A percentile compares a stretch with the other conserved stretches of the same genome.
phyloP scores from a whole-genome alignment of 2,329 filamentous ascomycete species.

The Dryadomyces quercus-mongolicae region DNA sequence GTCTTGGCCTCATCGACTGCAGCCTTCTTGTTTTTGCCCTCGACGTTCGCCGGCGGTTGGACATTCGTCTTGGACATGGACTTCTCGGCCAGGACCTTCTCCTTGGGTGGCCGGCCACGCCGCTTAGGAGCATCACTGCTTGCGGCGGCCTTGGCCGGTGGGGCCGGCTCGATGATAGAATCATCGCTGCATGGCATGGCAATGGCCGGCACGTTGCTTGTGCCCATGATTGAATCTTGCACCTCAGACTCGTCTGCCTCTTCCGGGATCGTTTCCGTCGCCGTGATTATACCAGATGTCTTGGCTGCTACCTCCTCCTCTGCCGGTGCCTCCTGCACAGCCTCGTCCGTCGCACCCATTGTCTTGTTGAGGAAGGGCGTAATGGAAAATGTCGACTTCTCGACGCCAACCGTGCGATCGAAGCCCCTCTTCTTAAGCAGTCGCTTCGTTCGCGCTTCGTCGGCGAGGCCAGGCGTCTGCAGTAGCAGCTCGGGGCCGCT shows the following conservation, averaged over 20 bases:
- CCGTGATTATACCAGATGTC: not conserved
- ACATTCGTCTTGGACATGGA: constrained; percentile 32
- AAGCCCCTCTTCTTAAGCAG: constrained; percentile 42
- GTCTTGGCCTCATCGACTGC: constrained; percentile 24
- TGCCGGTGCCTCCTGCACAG: not conserved
- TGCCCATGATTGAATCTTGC: constrained; percentile 10
- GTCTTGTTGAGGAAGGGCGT: constrained; percentile 78
- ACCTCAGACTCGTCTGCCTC: constrained; percentile 9
- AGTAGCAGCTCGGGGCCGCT: constrained; percentile 35
- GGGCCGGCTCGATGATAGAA: no score
- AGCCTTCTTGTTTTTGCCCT: constrained; percentile 12
- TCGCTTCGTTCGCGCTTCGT: constrained; percentile 21
- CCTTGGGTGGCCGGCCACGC: constrained; percentile 30
- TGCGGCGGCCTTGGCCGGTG: constrained; percentile 4
- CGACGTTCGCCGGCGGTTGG: constrained; percentile 12
- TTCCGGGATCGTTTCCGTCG: not conserved
- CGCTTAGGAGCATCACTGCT: constrained; percentile 20
- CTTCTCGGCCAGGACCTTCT: constrained; percentile 31
- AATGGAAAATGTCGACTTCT: constrained; percentile 88
- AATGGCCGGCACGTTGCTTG: constrained; percentile 1
- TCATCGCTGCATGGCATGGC: not conserved
- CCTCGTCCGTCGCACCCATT: constrained; percentile 34
- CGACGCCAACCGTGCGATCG: constrained; percentile 53
- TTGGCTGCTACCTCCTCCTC: constrained; percentile 5
- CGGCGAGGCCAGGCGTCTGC: constrained; percentile 25